A percentile compares a stretch with the other conserved stretches of the same genome.
Evolutionary conservation across 176 grass and related monocot species (phyloP).

Genomic region (barley (Hordeum vulgare)): MorexV3_pseudomolecules_assembly NC_058519.1:525843217-525843716

Average conservation of each 20-base stretch:
- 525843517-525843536: background rate
- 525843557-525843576: background rate
- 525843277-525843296: slow-evolving; percentile 34
- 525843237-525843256: background rate
- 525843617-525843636: background rate
- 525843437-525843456: slow-evolving; percentile 18
- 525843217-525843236: slow-evolving; percentile 37
- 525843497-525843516: background rate
- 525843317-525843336: background rate
- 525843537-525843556: background rate
- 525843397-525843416: background rate
- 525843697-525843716: background rate
- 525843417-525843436: background rate
- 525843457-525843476: background rate
- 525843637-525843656: background rate
- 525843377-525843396: background rate
- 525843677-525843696: background rate
- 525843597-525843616: background rate
- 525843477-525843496: background rate
- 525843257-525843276: background rate
- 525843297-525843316: slow-evolving; percentile 1
- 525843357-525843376: background rate
- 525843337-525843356: background rate
- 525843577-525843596: background rate
- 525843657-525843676: background rate